phyloP scores from a whole-genome alignment of 2,329 filamentous ascomycete genomes.

The Penicillium sp. region DNA sequence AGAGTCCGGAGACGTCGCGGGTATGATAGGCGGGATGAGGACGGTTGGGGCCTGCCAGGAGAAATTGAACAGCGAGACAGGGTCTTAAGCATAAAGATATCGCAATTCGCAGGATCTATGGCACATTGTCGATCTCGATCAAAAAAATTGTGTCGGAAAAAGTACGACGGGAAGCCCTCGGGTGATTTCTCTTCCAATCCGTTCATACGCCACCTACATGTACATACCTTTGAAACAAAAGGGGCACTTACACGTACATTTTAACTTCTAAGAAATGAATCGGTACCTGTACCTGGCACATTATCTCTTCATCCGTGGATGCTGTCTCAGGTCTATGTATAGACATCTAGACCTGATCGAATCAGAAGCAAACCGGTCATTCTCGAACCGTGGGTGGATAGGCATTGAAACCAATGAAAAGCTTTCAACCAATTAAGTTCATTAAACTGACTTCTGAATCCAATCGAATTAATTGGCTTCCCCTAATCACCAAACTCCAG shows the following conservation, averaged over 20 bases:
- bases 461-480: background rate
- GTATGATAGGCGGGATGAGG: background rate
- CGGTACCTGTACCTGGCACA: too few relatives aligned
- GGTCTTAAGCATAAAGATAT: background rate
- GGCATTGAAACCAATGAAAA: background rate
- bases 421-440: background rate
- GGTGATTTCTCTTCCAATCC: background rate
- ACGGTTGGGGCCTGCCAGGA: background rate
- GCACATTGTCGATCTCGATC: background rate
- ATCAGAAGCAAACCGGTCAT: too few relatives aligned
- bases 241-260: too few relatives aligned
- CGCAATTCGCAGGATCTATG: too few relatives aligned
- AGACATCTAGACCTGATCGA: background rate
- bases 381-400: background rate
- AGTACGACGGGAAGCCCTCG: background rate
- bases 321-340: constrained; percentile 6
- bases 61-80: background rate
- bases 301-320: too few relatives aligned
- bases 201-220: background rate
- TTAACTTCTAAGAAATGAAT: too few relatives aligned
- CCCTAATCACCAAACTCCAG: background rate
- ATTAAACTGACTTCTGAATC: background rate
- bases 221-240: background rate
- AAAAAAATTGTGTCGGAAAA: background rate
- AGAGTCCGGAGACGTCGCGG: too few relatives aligned